Conservation (phyloP, 805 yeast genomes). For the Kodamaea neixiangensis region DNA sequence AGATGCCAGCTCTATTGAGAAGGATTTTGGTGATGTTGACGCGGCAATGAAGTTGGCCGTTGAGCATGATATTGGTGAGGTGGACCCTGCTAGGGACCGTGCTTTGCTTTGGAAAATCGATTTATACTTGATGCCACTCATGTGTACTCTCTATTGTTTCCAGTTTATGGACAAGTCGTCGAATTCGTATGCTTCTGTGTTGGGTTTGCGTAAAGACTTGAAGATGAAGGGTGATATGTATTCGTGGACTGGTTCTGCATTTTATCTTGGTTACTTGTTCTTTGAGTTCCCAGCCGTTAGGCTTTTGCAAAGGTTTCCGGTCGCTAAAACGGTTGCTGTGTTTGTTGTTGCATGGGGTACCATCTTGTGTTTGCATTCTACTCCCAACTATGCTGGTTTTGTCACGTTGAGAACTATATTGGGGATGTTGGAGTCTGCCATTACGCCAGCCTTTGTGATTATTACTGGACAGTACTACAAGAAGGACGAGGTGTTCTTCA, state of each 20-base stretch:
- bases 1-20: background rate
- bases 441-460: constrained; percentile 45
- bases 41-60: constrained; percentile 46
- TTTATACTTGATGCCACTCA: constrained; percentile 50
- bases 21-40: constrained; percentile 39
- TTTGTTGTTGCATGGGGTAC: constrained; percentile 64
- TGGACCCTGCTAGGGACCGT: constrained; percentile 31
- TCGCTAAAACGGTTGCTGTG: constrained; percentile 51
- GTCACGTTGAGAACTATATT: constrained; percentile 40
- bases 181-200: constrained; percentile 52
- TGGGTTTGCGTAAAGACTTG: constrained; percentile 49
- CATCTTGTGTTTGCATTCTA: constrained; percentile 54
- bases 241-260: constrained; percentile 45
- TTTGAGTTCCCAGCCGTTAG: constrained; percentile 54
- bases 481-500: constrained; percentile 35
- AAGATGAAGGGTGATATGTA: constrained; percentile 46
- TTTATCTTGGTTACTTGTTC: constrained; percentile 59
- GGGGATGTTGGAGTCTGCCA: constrained; percentile 41
- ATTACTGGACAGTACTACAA: constrained; percentile 38
- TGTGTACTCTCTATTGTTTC: constrained; percentile 49
- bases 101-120: constrained; percentile 52
- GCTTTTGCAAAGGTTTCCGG: constrained; percentile 56
- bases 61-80: constrained; percentile 20
- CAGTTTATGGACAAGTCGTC: constrained; percentile 65
- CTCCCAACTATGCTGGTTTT: constrained; percentile 44